These are phyloP conservation scores for Amorphotheca resinae DNA, from an alignment of 495 filamentous ascomycete genomes.

Conservation along the genomic window DNA sequence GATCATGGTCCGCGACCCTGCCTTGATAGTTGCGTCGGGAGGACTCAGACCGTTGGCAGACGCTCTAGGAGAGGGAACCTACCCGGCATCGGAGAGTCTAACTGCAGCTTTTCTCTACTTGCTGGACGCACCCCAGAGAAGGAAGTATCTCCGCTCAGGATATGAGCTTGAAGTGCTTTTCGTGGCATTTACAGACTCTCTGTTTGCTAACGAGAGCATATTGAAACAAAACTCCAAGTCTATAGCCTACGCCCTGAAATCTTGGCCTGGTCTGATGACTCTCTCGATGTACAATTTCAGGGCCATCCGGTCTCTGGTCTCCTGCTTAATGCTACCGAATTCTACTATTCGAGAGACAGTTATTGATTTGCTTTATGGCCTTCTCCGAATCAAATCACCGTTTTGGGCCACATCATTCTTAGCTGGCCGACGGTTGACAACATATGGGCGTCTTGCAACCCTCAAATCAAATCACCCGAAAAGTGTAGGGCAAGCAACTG, in stretches of 20 bases:
- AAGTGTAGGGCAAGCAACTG: conserved; percentile 27
- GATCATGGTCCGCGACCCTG: conserved; percentile 74
- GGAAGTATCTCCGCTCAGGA: conserved; percentile 68
- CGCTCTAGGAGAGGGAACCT: conserved; percentile 78
- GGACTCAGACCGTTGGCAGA: conserved; percentile 74
- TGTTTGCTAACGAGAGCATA: conserved; percentile 58
- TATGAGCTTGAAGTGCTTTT: conserved; percentile 70
- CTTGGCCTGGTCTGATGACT: conserved; percentile 83
- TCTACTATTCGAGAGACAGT: conserved; percentile 55
- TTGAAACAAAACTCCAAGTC: conserved; percentile 78
- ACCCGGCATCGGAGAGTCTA: conserved; percentile 79
- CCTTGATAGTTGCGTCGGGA: conserved; percentile 62
- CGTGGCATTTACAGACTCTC: conserved; percentile 77
- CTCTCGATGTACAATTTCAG: conserved; percentile 76
- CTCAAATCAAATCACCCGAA: conserved; percentile 49
- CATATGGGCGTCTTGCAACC: conserved; percentile 84
- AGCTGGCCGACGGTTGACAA: conserved; percentile 83
- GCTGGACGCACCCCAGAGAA: conserved; percentile 68
- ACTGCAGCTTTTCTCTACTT: conserved; percentile 77
- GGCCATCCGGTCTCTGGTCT: conserved; percentile 68
- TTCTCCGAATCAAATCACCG: conserved; percentile 86
- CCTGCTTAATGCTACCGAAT: conserved; percentile 62
- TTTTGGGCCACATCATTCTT: conserved; percentile 95
- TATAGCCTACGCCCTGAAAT: conserved; percentile 74
- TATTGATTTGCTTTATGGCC: conserved; percentile 79